Percentiles rank a stretch among this genome's conserved stretches.
These are phyloP conservation scores for Chrysopogon serrulatus DNA, from an alignment of 176 grass and related monocot genomes.

Conservation along the genomic window DNA sequence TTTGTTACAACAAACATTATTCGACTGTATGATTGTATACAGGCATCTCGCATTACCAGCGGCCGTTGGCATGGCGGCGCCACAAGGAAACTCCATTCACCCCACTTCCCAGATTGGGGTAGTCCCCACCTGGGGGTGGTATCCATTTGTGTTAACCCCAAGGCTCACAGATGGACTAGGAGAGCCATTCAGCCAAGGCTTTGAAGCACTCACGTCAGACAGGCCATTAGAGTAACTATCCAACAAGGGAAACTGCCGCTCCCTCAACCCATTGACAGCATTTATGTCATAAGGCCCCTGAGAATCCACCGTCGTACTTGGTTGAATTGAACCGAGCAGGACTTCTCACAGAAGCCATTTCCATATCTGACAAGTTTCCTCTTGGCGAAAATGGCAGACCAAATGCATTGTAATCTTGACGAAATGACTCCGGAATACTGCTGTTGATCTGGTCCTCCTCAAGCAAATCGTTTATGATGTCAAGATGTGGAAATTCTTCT, in stretches of 20 bases:
- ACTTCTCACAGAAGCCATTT: constrained; percentile 30
- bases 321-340: constrained; percentile 28
- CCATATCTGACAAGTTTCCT: constrained; percentile 24
- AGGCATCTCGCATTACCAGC: constrained; percentile 34
- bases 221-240: constrained; percentile 37
- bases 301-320: constrained; percentile 52
- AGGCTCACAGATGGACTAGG: constrained; percentile 11
- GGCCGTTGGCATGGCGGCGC: constrained; percentile 45
- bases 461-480: constrained; percentile 92
- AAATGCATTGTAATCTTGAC: constrained; percentile 43
- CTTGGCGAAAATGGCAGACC: constrained; percentile 39
- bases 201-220: constrained; percentile 37
- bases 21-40: constrained; percentile 38
- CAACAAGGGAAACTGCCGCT: constrained; percentile 22
- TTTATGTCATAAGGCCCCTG: constrained; percentile 50
- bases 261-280: constrained; percentile 25
- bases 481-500: constrained; percentile 84
- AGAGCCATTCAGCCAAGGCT: constrained; percentile 51
- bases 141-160: constrained; percentile 33
- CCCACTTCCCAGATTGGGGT: constrained; percentile 31
- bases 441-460: constrained; percentile 66
- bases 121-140: constrained; percentile 37
- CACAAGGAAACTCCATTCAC: constrained; percentile 36
- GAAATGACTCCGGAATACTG: constrained; percentile 26
- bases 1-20: constrained; percentile 58